Base-by-base conservation (phyloP, 106 monocot genomes). In the Dioscorea dumetorum region DNA sequence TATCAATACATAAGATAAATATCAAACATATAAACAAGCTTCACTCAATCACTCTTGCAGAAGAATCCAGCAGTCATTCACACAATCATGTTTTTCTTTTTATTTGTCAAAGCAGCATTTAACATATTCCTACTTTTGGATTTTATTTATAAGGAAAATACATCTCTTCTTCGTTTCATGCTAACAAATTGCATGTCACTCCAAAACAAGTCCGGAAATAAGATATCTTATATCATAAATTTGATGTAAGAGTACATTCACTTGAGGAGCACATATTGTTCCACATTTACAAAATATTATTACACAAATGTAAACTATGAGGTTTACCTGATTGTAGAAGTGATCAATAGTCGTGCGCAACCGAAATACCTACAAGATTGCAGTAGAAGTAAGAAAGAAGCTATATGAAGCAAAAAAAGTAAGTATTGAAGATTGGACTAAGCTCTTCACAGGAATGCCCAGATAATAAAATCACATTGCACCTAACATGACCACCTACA, bases 251-350 rank as follows among this genome's bases (percentile, higher is more conserved):
- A 5, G 54, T 14, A 16, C 0, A 18, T 54, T 19, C 19, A 8
- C 18, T 54, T 0, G 5, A 54, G n/a, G n/a, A n/a, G 19, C 3
- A 18, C 54, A 54, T 18, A 0, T 13, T 8, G 54, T 15, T 54
- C 54, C 9, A 54, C 12, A 3, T 54, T 2, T 8, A 19, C 9
- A 4, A 54, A 54, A 54, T 8, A 54, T 28, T 18, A 54, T 19
- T 54, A 18, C 12, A 54, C 3, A 4, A 54, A 54, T 3, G 23
- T 14, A 1, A 31, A 31, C n/a, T 33, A 75, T 2, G 33, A 48
- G 60, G 33, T 11, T n/a, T 79, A 95, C 91, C 91, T 95, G 88
- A 68, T 77, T 71, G 76, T 78, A 95, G 52, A 88, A 58, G 84
- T 82, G 82, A 70, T 80, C 68, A 62, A 84, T 53, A 63, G 86